Conservation (phyloP, 2,329 filamentous ascomycete species). For the Trichophyton benhamiae region DNA sequence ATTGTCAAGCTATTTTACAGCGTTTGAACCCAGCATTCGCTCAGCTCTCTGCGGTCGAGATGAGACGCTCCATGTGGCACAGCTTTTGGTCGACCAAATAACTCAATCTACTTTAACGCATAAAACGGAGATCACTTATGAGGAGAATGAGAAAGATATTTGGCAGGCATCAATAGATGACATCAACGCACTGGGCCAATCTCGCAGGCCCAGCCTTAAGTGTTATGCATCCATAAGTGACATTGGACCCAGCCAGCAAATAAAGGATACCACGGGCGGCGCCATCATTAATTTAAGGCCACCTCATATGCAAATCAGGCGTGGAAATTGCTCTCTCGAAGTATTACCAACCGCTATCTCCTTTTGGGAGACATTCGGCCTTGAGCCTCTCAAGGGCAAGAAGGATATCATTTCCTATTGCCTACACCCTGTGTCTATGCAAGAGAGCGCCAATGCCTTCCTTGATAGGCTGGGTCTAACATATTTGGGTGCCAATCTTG, state of each 20-base stretch:
- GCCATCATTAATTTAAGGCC: conserved; percentile 35
- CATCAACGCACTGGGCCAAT: conserved; percentile 19
- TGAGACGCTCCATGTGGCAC: conserved; percentile 28
- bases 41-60: conserved; percentile 26
- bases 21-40: conserved; percentile 21
- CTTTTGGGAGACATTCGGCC: conserved; percentile 51
- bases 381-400: conserved; percentile 43
- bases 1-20: conserved; percentile 29
- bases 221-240: conserved; percentile 22
- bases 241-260: conserved; percentile 11
- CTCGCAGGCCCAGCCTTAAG: conserved; percentile 27
- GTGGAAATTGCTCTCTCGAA: conserved; percentile 42
- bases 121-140: conserved; percentile 5
- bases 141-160: conserved; percentile 6
- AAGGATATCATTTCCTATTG: conserved; percentile 49
- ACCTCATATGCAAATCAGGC: conserved; percentile 43
- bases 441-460: conserved; percentile 39
- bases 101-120: conserved; percentile 34
- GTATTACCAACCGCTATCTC: conserved; percentile 43
- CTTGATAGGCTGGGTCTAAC: conserved; percentile 41
- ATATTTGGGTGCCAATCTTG: conserved; percentile 47
- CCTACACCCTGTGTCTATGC: conserved; percentile 40
- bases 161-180: conserved; percentile 21
- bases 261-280: conserved; percentile 15
- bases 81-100: conserved; percentile 32